Evolutionary conservation across 2,329 filamentous ascomycete genomes (phyloP).

Genomic region (Blastomyces gilchristii): DNA sequence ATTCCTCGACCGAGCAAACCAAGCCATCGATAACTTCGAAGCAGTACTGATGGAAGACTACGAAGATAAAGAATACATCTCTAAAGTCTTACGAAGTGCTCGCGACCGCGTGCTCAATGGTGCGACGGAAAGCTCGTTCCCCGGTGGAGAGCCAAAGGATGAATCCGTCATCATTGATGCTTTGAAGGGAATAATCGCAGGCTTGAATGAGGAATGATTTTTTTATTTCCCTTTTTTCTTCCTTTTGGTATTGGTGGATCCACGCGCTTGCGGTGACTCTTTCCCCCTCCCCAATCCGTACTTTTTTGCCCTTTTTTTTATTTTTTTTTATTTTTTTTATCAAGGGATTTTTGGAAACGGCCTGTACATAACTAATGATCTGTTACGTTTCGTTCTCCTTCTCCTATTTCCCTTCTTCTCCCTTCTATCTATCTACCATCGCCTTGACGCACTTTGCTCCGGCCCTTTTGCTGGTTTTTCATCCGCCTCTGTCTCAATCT

Average conservation of each 20-base stretch:
- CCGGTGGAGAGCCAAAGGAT: constrained; percentile 36
- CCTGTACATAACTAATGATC: not conserved
- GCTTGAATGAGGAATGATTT: constrained; percentile 24
- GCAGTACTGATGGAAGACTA: constrained; percentile 37
- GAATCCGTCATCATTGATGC: constrained; percentile 35
- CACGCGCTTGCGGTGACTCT: not conserved
- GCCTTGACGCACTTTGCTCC: not conserved
- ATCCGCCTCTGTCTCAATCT: not conserved
- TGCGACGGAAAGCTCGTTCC: constrained; percentile 34
- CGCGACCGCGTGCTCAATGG: constrained; percentile 32
- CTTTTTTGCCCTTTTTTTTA: not conserved
- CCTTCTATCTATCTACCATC: not conserved
- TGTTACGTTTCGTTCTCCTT: not conserved
- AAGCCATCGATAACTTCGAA: constrained; percentile 38
- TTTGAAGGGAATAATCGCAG: constrained; percentile 31
- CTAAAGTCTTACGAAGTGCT: constrained; percentile 35
- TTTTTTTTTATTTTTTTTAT: no score
- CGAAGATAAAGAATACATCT: constrained; percentile 38
- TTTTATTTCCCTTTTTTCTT: not conserved
- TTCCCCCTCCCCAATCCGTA: not conserved
- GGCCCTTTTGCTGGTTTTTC: not conserved
- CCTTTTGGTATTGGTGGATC: not conserved
- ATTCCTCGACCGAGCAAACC: constrained; percentile 34
- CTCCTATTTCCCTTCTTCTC: not conserved
- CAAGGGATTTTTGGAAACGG: not conserved